Evolutionary conservation across 805 yeast species (phyloP), one percentile per base, ranked within the genome.

Genomic region (Suhomyces kilbournensis): DNA sequence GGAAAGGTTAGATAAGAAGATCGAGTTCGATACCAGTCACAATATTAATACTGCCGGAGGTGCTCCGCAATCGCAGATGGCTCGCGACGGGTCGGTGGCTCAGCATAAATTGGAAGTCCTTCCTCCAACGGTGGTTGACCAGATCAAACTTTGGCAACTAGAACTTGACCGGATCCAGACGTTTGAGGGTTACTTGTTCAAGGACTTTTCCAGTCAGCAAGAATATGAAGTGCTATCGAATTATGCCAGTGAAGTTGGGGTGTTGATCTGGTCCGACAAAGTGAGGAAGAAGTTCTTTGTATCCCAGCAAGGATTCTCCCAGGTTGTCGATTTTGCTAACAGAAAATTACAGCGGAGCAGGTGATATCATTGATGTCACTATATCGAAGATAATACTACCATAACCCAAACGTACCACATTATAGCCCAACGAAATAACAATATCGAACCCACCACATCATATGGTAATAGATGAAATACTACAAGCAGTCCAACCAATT

Each of bases 51-150:
- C 80, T 4, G 78, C 77, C 3, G 74, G 73, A 9, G 75, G 73
- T 25, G 73, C 71, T 1, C 74, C 74, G 1, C 75, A 69, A 55
- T 62, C 68, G 7, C 67, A 69, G 40, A 45, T 48, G 1, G 42
- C 65, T 1, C 53, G 59, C 1, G 67, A 61, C 34, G 56, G 61
- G 5, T 65, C 72, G 5, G 73, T 72, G 12, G 70, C 78, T 7
- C 78, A 79, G 56, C 80, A 83, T 58, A 65, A 79, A 56, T 61
- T 84, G 53, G 85, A 85, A 63, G 74, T 94, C 10, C 67, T 88
- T 5, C 98, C 98, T 3, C 97, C 98, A 0, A 94, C 97, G 0
- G 96, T 94, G n/a, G 88, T 90, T 1, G 99, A 94, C 69, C 99
- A 94, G 67, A 89, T 94, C 60, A 86, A 85, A 65, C 76, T 94